Conservation (phyloP, 352 stramenopile species). For the Phytophthora capsici region DNA sequence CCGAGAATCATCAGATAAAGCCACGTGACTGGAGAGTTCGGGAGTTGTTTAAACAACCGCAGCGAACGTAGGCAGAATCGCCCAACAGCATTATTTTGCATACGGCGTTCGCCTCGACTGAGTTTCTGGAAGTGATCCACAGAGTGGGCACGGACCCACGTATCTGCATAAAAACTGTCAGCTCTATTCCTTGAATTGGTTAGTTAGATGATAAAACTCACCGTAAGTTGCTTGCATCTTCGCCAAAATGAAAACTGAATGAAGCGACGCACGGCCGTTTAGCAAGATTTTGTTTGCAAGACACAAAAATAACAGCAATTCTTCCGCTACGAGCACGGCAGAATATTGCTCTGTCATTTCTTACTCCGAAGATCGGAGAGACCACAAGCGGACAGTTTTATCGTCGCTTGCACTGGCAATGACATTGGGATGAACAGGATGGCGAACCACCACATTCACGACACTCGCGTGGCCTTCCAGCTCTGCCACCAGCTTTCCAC, state of each 20-base stretch:
- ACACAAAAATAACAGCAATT: no score
- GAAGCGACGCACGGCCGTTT: constrained; percentile 12
- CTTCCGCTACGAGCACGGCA: no score
- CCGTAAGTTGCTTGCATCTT: constrained; percentile 31
- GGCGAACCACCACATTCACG: constrained; percentile 69
- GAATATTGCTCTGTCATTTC: not conserved
- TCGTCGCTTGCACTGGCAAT: constrained; percentile 80
- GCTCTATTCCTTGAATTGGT: not conserved
- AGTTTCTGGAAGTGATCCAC: constrained; percentile 72
- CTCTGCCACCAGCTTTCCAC: constrained; percentile 43
- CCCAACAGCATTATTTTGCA: constrained; percentile 56
- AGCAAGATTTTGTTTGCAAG: not conserved
- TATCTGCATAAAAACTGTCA: constrained; percentile 47
- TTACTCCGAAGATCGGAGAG: constrained; percentile 36
- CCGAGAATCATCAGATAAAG: constrained; percentile 74
- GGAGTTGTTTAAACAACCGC: constrained; percentile 75
- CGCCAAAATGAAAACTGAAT: not conserved
- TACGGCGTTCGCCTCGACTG: constrained; percentile 54
- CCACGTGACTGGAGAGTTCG: constrained; percentile 85
- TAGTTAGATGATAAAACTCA: not conserved
- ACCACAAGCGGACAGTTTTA: constrained; percentile 66
- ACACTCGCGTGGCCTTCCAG: constrained; percentile 67
- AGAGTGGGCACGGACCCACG: constrained; percentile 70
- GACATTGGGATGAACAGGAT: constrained; percentile 58
- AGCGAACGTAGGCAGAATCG: constrained; percentile 67